phyloP scores from a whole-genome alignment of 306 rosid species.

The Cicer pinnatifidum region DNA sequence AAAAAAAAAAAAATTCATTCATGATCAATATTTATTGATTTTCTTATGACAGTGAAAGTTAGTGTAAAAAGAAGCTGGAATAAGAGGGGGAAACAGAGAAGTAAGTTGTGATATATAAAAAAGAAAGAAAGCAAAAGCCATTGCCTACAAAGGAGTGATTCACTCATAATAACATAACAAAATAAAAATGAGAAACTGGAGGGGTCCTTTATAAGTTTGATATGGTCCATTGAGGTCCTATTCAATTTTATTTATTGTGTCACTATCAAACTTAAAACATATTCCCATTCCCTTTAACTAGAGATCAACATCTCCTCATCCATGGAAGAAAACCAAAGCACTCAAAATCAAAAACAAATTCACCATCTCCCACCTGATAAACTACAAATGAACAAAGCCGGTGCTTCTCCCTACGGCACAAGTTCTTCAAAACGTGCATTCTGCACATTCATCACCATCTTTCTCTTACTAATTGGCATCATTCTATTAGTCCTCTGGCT shows the following conservation, averaged over 20 bases:
- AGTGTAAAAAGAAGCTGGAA: background rate
- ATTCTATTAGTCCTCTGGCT: slow-evolving; percentile 72
- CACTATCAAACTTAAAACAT: slow-evolving; percentile 34
- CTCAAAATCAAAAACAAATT: background rate
- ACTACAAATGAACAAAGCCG: background rate
- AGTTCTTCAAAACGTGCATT: slow-evolving; percentile 38
- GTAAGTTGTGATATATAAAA: background rate
- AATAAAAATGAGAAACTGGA: too few species aligned
- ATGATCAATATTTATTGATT: too few species aligned
- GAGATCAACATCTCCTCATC: slow-evolving; percentile 10
- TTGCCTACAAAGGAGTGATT: background rate
- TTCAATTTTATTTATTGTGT: background rate
- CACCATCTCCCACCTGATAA: slow-evolving; percentile 21
- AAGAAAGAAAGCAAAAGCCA: background rate
- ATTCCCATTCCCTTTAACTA: slow-evolving; percentile 9
- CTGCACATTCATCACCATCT: slow-evolving; percentile 62
- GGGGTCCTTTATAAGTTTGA: too few species aligned
- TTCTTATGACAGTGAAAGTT: background rate
- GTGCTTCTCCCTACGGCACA: background rate
- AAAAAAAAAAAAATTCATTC: too few species aligned
- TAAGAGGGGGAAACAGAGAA: slow-evolving; percentile 30
- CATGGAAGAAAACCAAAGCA: slow-evolving; percentile 28
- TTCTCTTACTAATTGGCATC: slow-evolving; percentile 62
- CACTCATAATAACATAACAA: too few species aligned
- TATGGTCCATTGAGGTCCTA: too few species aligned